A percentile compares a stretch with the other conserved stretches of the same genome.
These are phyloP conservation scores for Mercurialis annua DNA, from an alignment of 345 rosid species.

Conservation along the genomic window DNA sequence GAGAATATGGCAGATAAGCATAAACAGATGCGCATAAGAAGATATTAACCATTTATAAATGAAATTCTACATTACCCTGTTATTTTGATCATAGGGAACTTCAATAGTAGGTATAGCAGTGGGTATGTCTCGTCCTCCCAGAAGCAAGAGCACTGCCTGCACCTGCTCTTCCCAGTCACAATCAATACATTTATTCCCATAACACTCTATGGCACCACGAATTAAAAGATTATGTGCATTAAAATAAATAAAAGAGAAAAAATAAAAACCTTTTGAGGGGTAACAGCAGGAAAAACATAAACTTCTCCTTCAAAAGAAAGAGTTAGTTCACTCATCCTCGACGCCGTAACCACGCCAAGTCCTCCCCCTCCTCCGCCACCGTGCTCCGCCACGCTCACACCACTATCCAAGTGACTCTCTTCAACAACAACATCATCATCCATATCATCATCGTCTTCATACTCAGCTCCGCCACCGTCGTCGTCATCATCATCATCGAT, in stretches of 20 bases:
- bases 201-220: too few relatives aligned
- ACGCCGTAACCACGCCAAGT: conserved; percentile 30
- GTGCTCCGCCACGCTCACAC: conserved; percentile 41
- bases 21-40: conserved; percentile 7
- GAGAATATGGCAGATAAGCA: conserved; percentile 17
- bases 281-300: conserved; percentile 64
- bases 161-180: conserved; percentile 37
- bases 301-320: conserved; percentile 77
- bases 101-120: conserved; percentile 49
- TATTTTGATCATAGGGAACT: conserved; percentile 42
- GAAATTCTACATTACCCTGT: conserved; percentile 35
- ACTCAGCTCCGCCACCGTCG: conserved; percentile 43
- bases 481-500: conserved; percentile 51
- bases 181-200: not conserved
- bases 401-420: conserved; percentile 37
- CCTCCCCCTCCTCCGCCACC: conserved; percentile 22
- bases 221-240: not conserved
- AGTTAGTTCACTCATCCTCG: conserved; percentile 65
- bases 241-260: conserved; percentile 1
- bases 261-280: conserved; percentile 49
- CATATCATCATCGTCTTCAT: conserved; percentile 42
- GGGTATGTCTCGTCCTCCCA: conserved; percentile 57
- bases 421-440: conserved; percentile 46
- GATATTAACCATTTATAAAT: not conserved
- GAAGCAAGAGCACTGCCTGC: conserved; percentile 68